Evolutionary conservation across 768 basidiomycete genomes (phyloP).

Genomic region (Russula ochroleuca): DNA sequence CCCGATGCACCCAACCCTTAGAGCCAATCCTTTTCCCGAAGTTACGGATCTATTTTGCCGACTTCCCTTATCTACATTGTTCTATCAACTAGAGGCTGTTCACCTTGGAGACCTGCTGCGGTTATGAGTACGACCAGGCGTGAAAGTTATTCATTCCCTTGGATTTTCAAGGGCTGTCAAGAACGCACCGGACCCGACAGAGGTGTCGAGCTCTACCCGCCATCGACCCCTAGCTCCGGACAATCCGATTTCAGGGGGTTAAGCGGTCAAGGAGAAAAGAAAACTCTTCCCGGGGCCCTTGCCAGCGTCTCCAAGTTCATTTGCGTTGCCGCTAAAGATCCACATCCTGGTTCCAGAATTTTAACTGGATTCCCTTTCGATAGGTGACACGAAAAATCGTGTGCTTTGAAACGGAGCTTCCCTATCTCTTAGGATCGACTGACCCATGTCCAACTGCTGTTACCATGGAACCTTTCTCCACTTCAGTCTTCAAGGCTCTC

Average conservation of each 20-base stretch:
- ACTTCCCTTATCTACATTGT: conserved; percentile 79
- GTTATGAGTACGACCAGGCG: conserved; percentile 74
- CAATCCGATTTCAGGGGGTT: conserved; percentile 69
- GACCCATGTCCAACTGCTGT: no score
- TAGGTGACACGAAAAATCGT: conserved; percentile 44
- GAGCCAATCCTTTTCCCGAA: no score
- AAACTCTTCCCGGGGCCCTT: conserved; percentile 30
- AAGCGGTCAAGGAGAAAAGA: conserved; percentile 75
- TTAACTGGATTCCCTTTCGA: conserved; percentile 53
- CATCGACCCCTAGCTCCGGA: conserved; percentile 37
- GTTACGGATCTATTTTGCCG: conserved; percentile 70
- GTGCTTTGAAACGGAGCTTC: conserved; percentile 68
- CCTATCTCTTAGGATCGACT: conserved; percentile 72
- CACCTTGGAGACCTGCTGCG: conserved; percentile 79
- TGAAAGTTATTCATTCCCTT: conserved; percentile 55
- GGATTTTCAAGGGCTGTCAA: no score
- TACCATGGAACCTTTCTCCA: no score
- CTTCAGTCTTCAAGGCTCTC: no score
- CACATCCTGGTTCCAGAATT: neutral
- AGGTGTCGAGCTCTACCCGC: neutral
- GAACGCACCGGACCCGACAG: neutral
- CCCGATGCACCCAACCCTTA: neutral
- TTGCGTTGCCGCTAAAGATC: neutral
- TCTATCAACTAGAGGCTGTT: conserved; percentile 78
- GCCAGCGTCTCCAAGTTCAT: neutral